phyloP scores from a whole-genome alignment of 2,329 filamentous ascomycete genomes.

The Cercospora sp. region DNA sequence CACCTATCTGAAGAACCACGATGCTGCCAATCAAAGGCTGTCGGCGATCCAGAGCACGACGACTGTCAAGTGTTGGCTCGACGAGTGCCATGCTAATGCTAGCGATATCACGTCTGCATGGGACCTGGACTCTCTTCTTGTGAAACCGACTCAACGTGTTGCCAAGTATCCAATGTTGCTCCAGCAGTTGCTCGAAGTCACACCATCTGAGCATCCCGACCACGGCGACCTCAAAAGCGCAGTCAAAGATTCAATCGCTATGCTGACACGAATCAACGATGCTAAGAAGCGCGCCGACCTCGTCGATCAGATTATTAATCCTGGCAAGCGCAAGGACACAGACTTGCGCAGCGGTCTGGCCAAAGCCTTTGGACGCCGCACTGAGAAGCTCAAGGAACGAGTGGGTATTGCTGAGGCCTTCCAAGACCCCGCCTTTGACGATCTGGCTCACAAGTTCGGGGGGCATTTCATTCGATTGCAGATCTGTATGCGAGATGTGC shows the following conservation, averaged over 20 bases:
- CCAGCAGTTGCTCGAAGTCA: conserved; percentile 74
- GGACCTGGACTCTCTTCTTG: conserved; percentile 92
- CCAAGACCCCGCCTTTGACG: conserved; percentile 80
- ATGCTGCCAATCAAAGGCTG: conserved; percentile 63
- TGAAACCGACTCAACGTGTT: conserved; percentile 94
- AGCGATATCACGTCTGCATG: conserved; percentile 91
- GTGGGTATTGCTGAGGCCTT: conserved; percentile 65
- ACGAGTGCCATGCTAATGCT: conserved; percentile 88
- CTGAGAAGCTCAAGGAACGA: conserved; percentile 78
- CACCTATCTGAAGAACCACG: conserved; percentile 65
- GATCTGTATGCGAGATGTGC: conserved; percentile 89
- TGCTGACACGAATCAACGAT: conserved; percentile 77
- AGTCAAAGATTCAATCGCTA: conserved; percentile 65
- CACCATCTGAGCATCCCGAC: conserved; percentile 81
- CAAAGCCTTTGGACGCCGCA: conserved; percentile 85
- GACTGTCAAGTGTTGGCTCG: conserved; percentile 76
- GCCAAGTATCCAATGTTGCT: conserved; percentile 91
- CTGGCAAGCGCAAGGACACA: conserved; percentile 72
- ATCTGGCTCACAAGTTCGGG: conserved; percentile 80
- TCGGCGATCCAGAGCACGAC: conserved; percentile 57
- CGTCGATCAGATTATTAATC: conserved; percentile 80
- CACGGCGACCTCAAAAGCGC: conserved; percentile 67
- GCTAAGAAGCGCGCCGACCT: conserved; percentile 93
- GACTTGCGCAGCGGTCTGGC: conserved; percentile 82
- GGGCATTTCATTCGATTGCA: conserved; percentile 92